phyloP scores from a whole-genome alignment of 2,329 filamentous ascomycete species.

The Aureobasidium zeae region DNA sequence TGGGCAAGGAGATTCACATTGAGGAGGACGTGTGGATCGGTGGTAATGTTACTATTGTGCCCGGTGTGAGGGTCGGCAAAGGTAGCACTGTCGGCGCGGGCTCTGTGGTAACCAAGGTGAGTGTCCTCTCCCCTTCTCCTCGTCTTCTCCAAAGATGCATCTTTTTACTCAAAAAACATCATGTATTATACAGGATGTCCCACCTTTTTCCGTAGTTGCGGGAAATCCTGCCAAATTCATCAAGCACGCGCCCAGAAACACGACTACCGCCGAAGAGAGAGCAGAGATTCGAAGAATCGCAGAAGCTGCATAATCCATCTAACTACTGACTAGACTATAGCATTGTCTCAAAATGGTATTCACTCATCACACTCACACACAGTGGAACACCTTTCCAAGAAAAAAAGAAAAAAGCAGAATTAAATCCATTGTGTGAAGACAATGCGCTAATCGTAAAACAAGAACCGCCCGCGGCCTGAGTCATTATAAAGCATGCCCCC shows the following conservation, averaged over 20 bases:
- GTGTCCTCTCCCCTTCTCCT: too few species aligned
- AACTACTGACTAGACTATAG: too few species aligned
- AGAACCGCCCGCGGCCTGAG: too few species aligned
- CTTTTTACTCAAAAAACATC: constrained; percentile 4
- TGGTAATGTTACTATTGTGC: constrained; percentile 61
- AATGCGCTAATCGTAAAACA: too few species aligned
- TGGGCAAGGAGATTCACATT: constrained; percentile 62
- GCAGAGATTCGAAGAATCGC: constrained; percentile 17
- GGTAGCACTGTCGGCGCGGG: constrained; percentile 69
- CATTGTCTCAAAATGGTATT: too few species aligned
- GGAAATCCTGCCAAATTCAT: constrained; percentile 47
- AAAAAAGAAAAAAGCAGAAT: too few species aligned
- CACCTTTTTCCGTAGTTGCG: constrained; percentile 52
- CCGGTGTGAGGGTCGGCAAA: constrained; percentile 68
- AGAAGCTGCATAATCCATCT: too few species aligned
- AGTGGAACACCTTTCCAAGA: too few species aligned
- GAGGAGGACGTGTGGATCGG: constrained; percentile 77
- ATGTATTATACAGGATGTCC: constrained; percentile 42
- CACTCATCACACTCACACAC: too few species aligned
- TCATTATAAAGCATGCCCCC: too few species aligned
- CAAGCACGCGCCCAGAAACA: constrained; percentile 17
- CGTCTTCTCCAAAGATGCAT: too few species aligned
- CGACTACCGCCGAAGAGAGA: constrained; percentile 17
- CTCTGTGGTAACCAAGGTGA: constrained; percentile 67
- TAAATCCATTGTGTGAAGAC: too few species aligned